Evolutionary conservation across 2,329 filamentous ascomycete genomes (phyloP), one percentile per base, ranked within the genome.

Genomic region (Pezicula neosporulosa): DNA sequence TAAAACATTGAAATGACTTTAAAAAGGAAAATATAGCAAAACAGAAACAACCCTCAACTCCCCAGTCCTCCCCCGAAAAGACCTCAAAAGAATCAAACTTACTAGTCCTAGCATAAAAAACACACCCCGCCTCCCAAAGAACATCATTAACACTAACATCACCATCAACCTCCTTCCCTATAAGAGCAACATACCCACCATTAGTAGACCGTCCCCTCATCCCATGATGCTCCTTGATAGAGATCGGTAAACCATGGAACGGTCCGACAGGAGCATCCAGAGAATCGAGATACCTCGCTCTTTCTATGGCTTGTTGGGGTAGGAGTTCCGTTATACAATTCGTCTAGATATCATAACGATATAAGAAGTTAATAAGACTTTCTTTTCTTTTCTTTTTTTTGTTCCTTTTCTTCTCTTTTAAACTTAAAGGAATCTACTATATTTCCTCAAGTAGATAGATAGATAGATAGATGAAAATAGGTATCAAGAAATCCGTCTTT

Each of bases 31-130:
- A n/a, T n/a, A n/a, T n/a, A n/a, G n/a, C n/a, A n/a, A n/a, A n/a
- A n/a, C n/a, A n/a, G n/a, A n/a, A n/a, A n/a, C n/a, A n/a, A n/a
- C n/a, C n/a, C n/a, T n/a, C n/a, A n/a, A n/a, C n/a, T n/a, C n/a
- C n/a, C n/a, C n/a, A n/a, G n/a, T n/a, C n/a, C n/a, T n/a, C n/a
- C n/a, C n/a, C n/a, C n/a, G n/a, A n/a, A n/a, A n/a, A n/a, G n/a
- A n/a, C n/a, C n/a, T n/a, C n/a, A n/a, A n/a, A n/a, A n/a, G n/a
- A n/a, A n/a, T n/a, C n/a, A 0, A 76, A 77, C 52, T 81, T 77
- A 1, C 85, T 88, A 0, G 85, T 87, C 66, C 88, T 87, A 50
- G 79, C 76, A 56, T 87, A 85, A 24, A 85, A 69, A 0, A 89
- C 74, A 1, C 83, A 84, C 1, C 86, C 86, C 0, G 82, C 72